Percentiles rank a stretch among this genome's conserved stretches.
These are phyloP conservation scores for Tubosaeta sp. DNA, from an alignment of 768 basidiomycete genomes.

Conservation along the genomic window DNA sequence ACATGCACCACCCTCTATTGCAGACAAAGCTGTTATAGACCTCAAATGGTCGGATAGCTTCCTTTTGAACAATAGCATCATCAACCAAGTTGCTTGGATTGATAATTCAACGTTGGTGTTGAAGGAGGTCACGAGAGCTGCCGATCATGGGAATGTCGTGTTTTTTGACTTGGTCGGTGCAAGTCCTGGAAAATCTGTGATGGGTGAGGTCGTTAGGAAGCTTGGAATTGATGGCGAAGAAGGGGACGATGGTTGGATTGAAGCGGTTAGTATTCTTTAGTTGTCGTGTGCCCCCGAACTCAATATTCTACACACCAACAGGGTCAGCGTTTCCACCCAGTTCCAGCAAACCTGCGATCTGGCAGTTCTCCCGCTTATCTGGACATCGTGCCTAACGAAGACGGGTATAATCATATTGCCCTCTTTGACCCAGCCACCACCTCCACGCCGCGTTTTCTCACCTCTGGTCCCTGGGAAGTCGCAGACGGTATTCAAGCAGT, in stretches of 20 bases:
- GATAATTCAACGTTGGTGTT: slow-evolving; percentile 66
- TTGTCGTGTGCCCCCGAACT: slow-evolving; percentile 5
- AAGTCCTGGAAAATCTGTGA: slow-evolving; percentile 26
- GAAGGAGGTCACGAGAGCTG: slow-evolving; percentile 85
- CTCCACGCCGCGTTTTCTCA: slow-evolving; percentile 73
- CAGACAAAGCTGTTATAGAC: slow-evolving; percentile 45
- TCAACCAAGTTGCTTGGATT: slow-evolving; percentile 88
- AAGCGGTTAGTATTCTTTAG: slow-evolving; percentile 52
- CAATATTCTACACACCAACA: slow-evolving; percentile 28
- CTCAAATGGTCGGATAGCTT: slow-evolving; percentile 66
- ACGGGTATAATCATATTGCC: slow-evolving; percentile 91
- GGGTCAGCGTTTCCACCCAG: slow-evolving; percentile 60
- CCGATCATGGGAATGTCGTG: slow-evolving; percentile 74
- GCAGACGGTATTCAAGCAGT: slow-evolving; percentile 68
- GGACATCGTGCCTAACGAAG: slow-evolving; percentile 77
- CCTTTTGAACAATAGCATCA: slow-evolving; percentile 57
- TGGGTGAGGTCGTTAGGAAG: slow-evolving; percentile 62
- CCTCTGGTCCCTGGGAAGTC: slow-evolving; percentile 89
- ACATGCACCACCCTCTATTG: slow-evolving; percentile 27
- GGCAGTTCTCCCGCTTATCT: slow-evolving; percentile 67
- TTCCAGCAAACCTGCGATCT: slow-evolving; percentile 43
- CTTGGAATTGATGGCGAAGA: slow-evolving; percentile 82
- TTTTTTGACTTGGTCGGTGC: slow-evolving; percentile 55
- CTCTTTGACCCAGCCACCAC: slow-evolving; percentile 78
- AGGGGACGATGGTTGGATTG: slow-evolving; percentile 93